Evolutionary conservation across 176 grass and related monocot genomes (phyloP).

Genomic region (Oryza glumipatula): DNA sequence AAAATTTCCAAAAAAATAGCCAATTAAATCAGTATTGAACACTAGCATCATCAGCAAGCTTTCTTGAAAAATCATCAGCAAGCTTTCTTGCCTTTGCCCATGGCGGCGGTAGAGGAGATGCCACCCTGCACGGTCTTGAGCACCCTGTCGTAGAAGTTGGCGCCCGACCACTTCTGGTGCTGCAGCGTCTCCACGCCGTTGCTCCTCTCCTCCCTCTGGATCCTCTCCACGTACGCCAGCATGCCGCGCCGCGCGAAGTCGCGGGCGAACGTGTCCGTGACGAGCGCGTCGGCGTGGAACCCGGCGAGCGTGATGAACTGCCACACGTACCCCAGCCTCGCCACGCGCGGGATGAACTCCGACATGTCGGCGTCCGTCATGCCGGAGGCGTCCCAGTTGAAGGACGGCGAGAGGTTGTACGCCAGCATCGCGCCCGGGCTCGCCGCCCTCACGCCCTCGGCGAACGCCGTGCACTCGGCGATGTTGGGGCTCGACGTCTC

Average conservation of each 20-base stretch:
- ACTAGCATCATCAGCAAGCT: background rate
- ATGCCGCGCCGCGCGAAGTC: constrained; percentile 83
- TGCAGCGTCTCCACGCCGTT: constrained; percentile 88
- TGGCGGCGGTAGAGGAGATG: constrained; percentile 88
- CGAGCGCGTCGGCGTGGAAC: constrained; percentile 93
- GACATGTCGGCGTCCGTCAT: constrained; percentile 78
- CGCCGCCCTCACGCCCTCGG: constrained; percentile 57
- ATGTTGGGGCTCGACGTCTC: constrained; percentile 93
- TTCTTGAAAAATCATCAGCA: too few relatives aligned
- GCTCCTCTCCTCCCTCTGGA: constrained; percentile 86
- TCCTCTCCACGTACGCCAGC: constrained; percentile 95
- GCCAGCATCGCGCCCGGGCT: constrained; percentile 75
- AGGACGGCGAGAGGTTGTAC: constrained; percentile 98
- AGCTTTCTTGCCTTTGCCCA: constrained; percentile 77
- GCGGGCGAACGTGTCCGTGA: constrained; percentile 80
- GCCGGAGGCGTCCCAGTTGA: constrained; percentile 97
- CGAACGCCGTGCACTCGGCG: constrained; percentile 72
- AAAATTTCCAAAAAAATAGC: background rate
- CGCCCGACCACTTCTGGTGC: constrained; percentile 97
- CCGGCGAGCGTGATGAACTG: constrained; percentile 97
- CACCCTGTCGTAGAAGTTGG: constrained; percentile 85
- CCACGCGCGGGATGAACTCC: constrained; percentile 78
- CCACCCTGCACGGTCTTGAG: constrained; percentile 96
- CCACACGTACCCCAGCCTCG: constrained; percentile 74
- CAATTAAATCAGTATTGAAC: too few relatives aligned